Evolutionary conservation across 352 stramenopile genomes (phyloP).

Genomic region (Phytophthora citrophthora): DNA sequence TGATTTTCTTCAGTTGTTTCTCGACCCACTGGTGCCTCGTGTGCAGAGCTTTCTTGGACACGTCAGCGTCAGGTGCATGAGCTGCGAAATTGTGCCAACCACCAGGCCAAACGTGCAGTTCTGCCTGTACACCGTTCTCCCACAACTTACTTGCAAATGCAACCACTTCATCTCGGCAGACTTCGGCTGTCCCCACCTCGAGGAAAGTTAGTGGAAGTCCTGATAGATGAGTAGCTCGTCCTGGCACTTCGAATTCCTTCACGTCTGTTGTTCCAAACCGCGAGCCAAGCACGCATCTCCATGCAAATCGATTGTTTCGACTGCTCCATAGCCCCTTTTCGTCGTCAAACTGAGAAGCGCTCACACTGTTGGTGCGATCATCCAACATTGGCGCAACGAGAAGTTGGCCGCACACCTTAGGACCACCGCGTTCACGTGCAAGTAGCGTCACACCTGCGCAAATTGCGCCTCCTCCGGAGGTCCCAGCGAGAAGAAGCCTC

Average conservation of each 20-base stretch:
- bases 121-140: constrained; percentile 23
- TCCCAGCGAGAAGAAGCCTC: constrained; percentile 31
- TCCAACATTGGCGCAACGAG: constrained; percentile 32
- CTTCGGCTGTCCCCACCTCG: constrained; percentile 30
- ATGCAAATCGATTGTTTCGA: constrained; percentile 27
- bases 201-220: constrained; percentile 28
- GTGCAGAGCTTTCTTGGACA: constrained; percentile 29
- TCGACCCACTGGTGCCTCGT: constrained; percentile 31
- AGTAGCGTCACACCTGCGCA: constrained; percentile 29
- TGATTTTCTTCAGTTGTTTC: constrained; percentile 13
- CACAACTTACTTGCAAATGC: constrained; percentile 31
- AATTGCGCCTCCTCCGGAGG: constrained; percentile 27
- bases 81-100: constrained; percentile 33
- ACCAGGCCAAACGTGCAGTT: constrained; percentile 35
- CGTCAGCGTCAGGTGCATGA: constrained; percentile 16
- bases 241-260: constrained; percentile 25
- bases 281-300: constrained; percentile 15
- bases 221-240: constrained; percentile 20
- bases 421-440: constrained; percentile 20
- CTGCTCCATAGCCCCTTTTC: constrained; percentile 26
- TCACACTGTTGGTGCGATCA: constrained; percentile 24
- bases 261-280: constrained; percentile 21
- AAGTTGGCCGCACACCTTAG: constrained; percentile 25
- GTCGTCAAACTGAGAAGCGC: constrained; percentile 27
- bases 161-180: constrained; percentile 33